Conservation (phyloP, 176 grass and related monocot species). For the Leersia perrieri region DNA sequence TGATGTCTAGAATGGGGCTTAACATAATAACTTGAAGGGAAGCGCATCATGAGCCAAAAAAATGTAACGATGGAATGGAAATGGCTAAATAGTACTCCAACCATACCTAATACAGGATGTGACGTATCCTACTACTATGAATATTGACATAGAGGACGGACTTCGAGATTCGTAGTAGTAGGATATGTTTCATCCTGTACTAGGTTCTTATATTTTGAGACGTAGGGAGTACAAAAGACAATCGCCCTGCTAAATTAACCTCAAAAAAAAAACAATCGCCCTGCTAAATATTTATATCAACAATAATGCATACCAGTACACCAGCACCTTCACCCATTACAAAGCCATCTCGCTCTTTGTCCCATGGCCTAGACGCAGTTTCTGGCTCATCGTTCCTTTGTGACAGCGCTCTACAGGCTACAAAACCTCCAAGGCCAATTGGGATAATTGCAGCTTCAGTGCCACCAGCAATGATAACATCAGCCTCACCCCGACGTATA, state of each 20-base stretch:
- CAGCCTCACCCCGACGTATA: slow-evolving; percentile 62
- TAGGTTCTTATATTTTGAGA: no score
- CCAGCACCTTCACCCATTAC: slow-evolving; percentile 83
- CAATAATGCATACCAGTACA: slow-evolving; percentile 40
- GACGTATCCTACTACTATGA: no score
- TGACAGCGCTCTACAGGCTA: slow-evolving; percentile 67
- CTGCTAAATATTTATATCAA: neutral
- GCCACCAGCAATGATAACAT: slow-evolving; percentile 62
- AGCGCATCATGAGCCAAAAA: neutral
- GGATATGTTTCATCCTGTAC: no score
- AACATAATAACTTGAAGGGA: neutral
- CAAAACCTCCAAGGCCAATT: slow-evolving; percentile 65
- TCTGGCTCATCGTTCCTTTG: slow-evolving; percentile 57
- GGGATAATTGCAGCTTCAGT: slow-evolving; percentile 66
- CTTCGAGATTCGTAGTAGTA: no score
- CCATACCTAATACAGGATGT: no score
- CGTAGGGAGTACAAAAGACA: neutral
- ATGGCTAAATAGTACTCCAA: neutral
- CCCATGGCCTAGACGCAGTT: slow-evolving; percentile 70
- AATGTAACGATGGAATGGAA: neutral
- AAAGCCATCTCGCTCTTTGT: slow-evolving; percentile 64
- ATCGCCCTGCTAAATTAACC: neutral
- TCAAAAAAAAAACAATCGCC: neutral
- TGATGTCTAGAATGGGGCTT: neutral
- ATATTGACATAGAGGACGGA: no score